Evolutionary conservation across 345 rosid genomes (phyloP).

Genomic region (Pelargonium nanum): DNA sequence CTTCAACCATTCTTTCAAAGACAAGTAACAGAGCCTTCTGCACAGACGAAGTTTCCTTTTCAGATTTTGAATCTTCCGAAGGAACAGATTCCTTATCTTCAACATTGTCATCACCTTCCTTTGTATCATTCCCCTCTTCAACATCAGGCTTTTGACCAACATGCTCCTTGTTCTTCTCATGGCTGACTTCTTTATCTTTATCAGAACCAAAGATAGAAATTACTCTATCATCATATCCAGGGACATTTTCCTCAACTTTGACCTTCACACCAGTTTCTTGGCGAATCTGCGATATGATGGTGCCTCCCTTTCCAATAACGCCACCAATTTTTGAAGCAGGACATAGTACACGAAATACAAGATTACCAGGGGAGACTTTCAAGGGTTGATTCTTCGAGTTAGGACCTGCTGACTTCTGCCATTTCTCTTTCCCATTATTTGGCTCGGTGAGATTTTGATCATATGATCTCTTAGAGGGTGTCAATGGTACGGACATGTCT

Average conservation of each 20-base stretch:
- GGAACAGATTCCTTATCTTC: constrained; percentile 22
- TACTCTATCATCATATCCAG: constrained; percentile 53
- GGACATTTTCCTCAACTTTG: constrained; percentile 39
- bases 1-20: constrained; percentile 44
- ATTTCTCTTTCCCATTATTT: constrained; percentile 40
- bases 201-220: constrained; percentile 26
- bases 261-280: constrained; percentile 43
- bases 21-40: constrained; percentile 53
- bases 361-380: constrained; percentile 15
- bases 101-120: constrained; percentile 11
- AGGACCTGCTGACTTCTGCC: constrained; percentile 28
- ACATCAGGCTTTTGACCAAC: constrained; percentile 11
- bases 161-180: constrained; percentile 2
- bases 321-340: constrained; percentile 28
- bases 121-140: constrained; percentile 16
- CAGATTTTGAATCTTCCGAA: constrained; percentile 22
- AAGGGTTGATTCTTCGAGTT: constrained; percentile 15
- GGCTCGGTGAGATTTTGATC: constrained; percentile 27
- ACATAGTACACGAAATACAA: constrained; percentile 37
- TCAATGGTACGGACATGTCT: constrained; percentile 37
- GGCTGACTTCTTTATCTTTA: background rate
- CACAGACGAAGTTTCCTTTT: constrained; percentile 24
- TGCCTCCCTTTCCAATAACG: constrained; percentile 32
- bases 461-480: constrained; percentile 46
- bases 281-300: constrained; percentile 30